Conservation (phyloP, 2,329 filamentous ascomycete species). For the Eutypa lata region DNA sequence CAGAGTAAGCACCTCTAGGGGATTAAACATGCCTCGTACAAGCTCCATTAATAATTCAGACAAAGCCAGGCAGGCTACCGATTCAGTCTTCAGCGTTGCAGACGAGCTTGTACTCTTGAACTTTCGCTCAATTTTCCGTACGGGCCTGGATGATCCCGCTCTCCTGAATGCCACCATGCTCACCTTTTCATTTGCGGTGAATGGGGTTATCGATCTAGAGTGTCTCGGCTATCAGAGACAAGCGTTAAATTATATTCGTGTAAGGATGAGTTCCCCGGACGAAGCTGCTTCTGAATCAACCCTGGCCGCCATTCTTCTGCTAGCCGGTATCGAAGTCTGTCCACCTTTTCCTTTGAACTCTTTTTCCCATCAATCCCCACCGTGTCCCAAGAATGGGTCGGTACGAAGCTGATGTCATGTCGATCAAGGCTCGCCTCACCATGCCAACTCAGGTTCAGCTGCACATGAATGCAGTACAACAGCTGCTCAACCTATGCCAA, state of each 20-base stretch:
- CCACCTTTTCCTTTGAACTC: not conserved
- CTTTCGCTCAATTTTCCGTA: constrained; percentile 33
- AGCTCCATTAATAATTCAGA: constrained; percentile 8
- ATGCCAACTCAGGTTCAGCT: constrained; percentile 36
- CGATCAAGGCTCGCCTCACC: constrained; percentile 33
- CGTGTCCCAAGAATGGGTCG: not conserved
- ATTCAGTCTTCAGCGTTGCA: constrained; percentile 35
- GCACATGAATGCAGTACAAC: constrained; percentile 37
- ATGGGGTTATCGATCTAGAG: constrained; percentile 25
- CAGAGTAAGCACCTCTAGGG: constrained; percentile 16
- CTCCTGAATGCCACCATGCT: constrained; percentile 38
- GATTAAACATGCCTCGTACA: too few relatives aligned
- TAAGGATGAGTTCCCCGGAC: constrained; percentile 27
- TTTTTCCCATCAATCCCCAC: not conserved
- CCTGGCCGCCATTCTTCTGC: constrained; percentile 38
- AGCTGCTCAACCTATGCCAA: constrained; percentile 31
- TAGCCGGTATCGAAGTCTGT: constrained; percentile 40
- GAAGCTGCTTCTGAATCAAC: constrained; percentile 32
- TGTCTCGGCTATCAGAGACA: constrained; percentile 34
- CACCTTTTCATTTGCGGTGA: constrained; percentile 31
- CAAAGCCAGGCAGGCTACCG: constrained; percentile 20
- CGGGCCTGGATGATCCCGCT: constrained; percentile 31
- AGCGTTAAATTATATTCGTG: constrained; percentile 30
- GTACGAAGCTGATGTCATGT: constrained; percentile 5
- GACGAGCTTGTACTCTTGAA: constrained; percentile 36